Base-by-base conservation (phyloP, 2,329 filamentous ascomycete species). In the Scortechinia acanthostroma region DNA sequence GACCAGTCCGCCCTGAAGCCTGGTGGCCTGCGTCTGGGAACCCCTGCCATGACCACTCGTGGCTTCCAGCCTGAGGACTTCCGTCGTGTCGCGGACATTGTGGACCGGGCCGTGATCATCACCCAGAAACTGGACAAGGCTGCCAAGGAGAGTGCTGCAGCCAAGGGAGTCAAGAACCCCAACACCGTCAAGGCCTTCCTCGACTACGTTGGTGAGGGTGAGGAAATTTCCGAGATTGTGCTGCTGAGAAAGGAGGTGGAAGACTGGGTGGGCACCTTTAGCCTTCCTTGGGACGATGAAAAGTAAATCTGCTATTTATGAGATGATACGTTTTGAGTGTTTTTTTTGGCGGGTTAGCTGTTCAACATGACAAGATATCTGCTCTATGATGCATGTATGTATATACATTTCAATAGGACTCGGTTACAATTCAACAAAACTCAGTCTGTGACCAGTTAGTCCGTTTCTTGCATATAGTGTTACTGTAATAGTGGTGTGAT, bases 1-100 rank as follows among this genome's bases (percentile, higher is more conserved):
- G 84, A 88, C 64, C 84, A 83, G 63, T 86, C 80, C 0, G 84
- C 84, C 1, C 71, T 88, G 57, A 86, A 83, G 54, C 84, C 84
- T 37, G 83, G 83, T 58, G 84, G 84, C 55, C 70, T 88, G 49
- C 75, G 84, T 52, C 79, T 88, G 58, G 84, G 84, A 37, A 82
- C 83, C 2, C 84, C 84, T 0, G 84, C 84, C 51, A 88, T 88
- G 84, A 87, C 84, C 6, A 86, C 80, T 14, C 74, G 84, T 50
- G 83, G 83, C 25, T 80, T 88, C 56, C 73, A 77, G 52, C 74
- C 80, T 44, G 73, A 77, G 19, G 84, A 88, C 61, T 88, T 87
- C 64, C 74, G 70, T 44, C 69, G 76, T 14, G 76, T 84, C 17
- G 80, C 77, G 3, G 72, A 75, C 50, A 77, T 82, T 45, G 77